Evolutionary conservation across 768 basidiomycete species (phyloP).

Genomic region (Amanita thiersii): DNA sequence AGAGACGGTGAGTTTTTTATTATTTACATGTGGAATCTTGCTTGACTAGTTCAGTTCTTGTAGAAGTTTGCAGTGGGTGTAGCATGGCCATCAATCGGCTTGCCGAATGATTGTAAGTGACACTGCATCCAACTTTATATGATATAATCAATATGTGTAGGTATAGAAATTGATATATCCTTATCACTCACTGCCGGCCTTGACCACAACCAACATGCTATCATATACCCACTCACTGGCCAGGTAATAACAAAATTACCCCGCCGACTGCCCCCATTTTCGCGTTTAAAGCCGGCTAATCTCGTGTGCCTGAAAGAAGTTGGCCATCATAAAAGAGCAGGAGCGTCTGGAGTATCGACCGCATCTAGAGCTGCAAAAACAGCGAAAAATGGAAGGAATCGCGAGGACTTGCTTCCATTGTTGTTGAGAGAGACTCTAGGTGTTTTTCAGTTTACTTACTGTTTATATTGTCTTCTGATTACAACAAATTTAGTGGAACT

Average conservation of each 20-base stretch:
- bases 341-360: conserved; percentile 2
- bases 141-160: conserved; percentile 24
- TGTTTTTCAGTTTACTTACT: conserved; percentile 22
- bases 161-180: conserved; percentile 45
- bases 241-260: conserved; percentile 24
- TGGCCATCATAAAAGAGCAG: conserved; percentile 11
- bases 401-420: conserved; percentile 60
- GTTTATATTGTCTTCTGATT: conserved; percentile 10
- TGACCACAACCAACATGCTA: conserved; percentile 36
- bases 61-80: conserved; percentile 63
- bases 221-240: conserved; percentile 41
- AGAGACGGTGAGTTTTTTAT: conserved; percentile 17
- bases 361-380: conserved; percentile 8
- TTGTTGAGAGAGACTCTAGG: conserved; percentile 63
- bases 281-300: conserved; percentile 40
- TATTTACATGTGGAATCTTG: conserved; percentile 6
- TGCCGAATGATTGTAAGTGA: conserved; percentile 51
- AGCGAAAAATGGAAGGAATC: conserved; percentile 22
- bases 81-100: conserved; percentile 68
- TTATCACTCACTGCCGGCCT: conserved; percentile 56
- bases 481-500: conserved; percentile 49
- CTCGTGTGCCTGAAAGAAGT: conserved; percentile 47
- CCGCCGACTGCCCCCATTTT: conserved; percentile 42
- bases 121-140: conserved; percentile 6
- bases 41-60: conserved; percentile 12